Evolutionary conservation across 345 rosid species (phyloP).

Genomic region (Luvunga scandens): DNA sequence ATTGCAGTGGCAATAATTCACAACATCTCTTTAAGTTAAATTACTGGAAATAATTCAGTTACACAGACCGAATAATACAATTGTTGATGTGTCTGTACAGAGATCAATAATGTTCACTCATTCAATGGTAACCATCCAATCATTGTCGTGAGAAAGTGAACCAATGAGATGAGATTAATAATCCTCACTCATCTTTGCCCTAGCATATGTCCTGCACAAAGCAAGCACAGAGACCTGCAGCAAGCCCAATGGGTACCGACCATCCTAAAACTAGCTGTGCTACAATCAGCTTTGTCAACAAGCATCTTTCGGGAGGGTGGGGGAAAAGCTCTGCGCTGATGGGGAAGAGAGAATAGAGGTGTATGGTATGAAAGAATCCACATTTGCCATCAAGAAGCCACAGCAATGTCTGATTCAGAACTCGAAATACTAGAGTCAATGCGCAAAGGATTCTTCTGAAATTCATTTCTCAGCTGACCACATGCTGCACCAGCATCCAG

Average conservation of each 20-base stretch:
- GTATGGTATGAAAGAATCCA: neutral
- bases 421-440: slow-evolving; percentile 28
- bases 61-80: too few species aligned
- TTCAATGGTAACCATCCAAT: neutral
- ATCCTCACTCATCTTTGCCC: neutral
- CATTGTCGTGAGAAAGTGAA: neutral
- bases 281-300: neutral
- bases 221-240: neutral
- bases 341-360: too few species aligned
- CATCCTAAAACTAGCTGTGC: neutral
- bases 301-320: neutral
- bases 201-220: neutral
- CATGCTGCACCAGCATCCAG: slow-evolving; percentile 97
- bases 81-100: neutral
- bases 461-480: slow-evolving; percentile 92
- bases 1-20: too few species aligned
- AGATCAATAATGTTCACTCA: neutral
- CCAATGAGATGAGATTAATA: neutral
- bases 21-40: too few species aligned
- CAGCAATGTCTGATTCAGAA: slow-evolving; percentile 46
- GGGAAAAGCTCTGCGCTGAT: neutral
- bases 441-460: slow-evolving; percentile 79
- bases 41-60: too few species aligned
- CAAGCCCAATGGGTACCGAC: neutral
- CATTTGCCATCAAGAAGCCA: slow-evolving; percentile 31